Evolutionary conservation across 257 asterid genomes (phyloP).

Genomic region (Salvia miltiorrhiza): DNA sequence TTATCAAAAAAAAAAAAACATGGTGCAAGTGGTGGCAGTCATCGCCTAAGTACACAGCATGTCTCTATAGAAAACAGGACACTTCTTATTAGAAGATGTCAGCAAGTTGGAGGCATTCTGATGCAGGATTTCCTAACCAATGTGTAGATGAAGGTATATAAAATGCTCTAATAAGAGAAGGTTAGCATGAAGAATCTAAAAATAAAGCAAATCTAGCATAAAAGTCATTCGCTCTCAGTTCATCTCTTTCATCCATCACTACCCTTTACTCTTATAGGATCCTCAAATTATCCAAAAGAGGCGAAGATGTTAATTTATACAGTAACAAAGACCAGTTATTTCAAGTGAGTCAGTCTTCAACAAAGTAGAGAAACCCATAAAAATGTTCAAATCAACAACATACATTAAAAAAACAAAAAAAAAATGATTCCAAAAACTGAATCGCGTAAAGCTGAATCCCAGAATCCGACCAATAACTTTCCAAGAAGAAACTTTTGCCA

Average conservation of each 20-base stretch:
- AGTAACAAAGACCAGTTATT: background rate
- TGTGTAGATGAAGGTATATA: background rate
- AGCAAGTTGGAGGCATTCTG: background rate
- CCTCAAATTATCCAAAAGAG: no score
- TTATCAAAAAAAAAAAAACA: no score
- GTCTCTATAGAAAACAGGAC: background rate
- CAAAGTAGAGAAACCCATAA: background rate
- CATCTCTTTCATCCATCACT: background rate
- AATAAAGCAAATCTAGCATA: background rate
- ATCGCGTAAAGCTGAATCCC: background rate
- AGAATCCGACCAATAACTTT: conserved; percentile 5
- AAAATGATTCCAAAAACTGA: background rate
- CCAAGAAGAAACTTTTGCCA: background rate
- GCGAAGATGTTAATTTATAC: no score
- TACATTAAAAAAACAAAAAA: background rate
- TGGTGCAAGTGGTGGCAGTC: background rate
- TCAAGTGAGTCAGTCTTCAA: background rate
- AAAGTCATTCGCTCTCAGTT: background rate
- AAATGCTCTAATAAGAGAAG: background rate
- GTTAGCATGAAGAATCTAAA: background rate
- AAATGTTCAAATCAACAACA: background rate
- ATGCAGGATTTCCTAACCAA: background rate
- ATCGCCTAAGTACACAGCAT: background rate
- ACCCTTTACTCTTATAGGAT: no score
- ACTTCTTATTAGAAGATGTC: background rate